Evolutionary conservation across 768 basidiomycete species (phyloP).

Genomic region (Stropharia rugosoannulata): DNA sequence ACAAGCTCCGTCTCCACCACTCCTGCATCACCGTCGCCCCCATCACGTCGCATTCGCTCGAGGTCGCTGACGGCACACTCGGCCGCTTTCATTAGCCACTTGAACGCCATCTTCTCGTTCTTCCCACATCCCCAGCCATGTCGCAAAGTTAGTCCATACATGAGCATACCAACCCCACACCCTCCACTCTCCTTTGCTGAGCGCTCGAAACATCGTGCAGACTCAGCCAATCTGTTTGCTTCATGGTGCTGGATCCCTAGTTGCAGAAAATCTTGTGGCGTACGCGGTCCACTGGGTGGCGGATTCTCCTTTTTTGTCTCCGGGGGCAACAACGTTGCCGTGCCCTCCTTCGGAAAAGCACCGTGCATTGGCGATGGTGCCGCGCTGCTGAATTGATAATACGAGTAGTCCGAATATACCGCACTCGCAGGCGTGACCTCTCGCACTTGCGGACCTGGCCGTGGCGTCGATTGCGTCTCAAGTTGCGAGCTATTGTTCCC

Average conservation of each 20-base stretch:
- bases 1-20: slow-evolving; percentile 69
- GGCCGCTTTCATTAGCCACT: slow-evolving; percentile 81
- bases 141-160: slow-evolving; percentile 85
- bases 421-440: slow-evolving; percentile 13
- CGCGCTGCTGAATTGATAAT: slow-evolving; percentile 54
- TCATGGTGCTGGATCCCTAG: slow-evolving; percentile 80
- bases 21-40: slow-evolving; percentile 38
- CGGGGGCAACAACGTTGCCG: background rate
- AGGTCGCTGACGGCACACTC: slow-evolving; percentile 78
- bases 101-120: slow-evolving; percentile 78
- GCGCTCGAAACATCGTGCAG: slow-evolving; percentile 73
- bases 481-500: background rate
- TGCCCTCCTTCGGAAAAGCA: slow-evolving; percentile 2
- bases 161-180: slow-evolving; percentile 87
- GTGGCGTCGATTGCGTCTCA: slow-evolving; percentile 1
- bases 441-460: background rate
- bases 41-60: slow-evolving; percentile 56
- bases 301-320: background rate
- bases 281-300: slow-evolving; percentile 18
- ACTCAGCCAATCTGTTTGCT: slow-evolving; percentile 65
- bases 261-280: slow-evolving; percentile 69
- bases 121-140: slow-evolving; percentile 88
- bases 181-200: slow-evolving; percentile 75
- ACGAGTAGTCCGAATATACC: slow-evolving; percentile 68
- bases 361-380: slow-evolving; percentile 43